Evolutionary conservation across 2,329 filamentous ascomycete species (phyloP), one percentile per base, ranked within the genome.

Genomic region (Dothidotthia symphoricarpi): DNA sequence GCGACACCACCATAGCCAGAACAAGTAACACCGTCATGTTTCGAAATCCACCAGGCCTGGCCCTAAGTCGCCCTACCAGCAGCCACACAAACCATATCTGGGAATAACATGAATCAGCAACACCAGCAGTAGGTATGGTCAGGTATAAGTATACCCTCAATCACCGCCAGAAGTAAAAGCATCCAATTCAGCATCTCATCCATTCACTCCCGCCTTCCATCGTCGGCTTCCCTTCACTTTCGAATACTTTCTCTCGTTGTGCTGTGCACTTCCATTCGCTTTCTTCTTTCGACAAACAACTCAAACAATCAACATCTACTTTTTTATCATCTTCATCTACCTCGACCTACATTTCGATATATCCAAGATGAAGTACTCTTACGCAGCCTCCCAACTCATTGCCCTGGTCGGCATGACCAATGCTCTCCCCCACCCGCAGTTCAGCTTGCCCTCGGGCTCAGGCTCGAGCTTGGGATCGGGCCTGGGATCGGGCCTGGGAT

Each of bases 361-460:
- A n/a, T n/a, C n/a, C n/a, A n/a, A n/a, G n/a, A 63, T 61, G 59
- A 63, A 54, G 40, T 55, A 53, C 43, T 41, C 49, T 5, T 39
- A 47, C 19, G 39, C 28, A 6, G 39, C 39, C 4, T 41, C 34
- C 10, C 44, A 43, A 6, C 4, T 58, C 24, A 17, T 59, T 13
- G 45, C 44, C 24, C 40, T 61, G 9, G 52, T 47, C 3, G 52
- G 57, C 29, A 19, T 53, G 8, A 47, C 41, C 39, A 51, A 46
- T 16, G 59, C 58, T 16, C 24, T 49, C 14, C 57, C 57, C 14
- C 41, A 45, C 25, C 49, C 59, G 17, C 45, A 55, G 19, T 46
- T 56, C 34, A 34, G 26, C 24, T 13, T 52, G 12, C 49, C 31
- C 25, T 47, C 50, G 14, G 26, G 24, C 14, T 26, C 27, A 13